Evolutionary conservation across 1,139 yeast genomes (phyloP), one percentile per base, ranked within the genome.

Genomic region (Geotrichum europaeum): DNA sequence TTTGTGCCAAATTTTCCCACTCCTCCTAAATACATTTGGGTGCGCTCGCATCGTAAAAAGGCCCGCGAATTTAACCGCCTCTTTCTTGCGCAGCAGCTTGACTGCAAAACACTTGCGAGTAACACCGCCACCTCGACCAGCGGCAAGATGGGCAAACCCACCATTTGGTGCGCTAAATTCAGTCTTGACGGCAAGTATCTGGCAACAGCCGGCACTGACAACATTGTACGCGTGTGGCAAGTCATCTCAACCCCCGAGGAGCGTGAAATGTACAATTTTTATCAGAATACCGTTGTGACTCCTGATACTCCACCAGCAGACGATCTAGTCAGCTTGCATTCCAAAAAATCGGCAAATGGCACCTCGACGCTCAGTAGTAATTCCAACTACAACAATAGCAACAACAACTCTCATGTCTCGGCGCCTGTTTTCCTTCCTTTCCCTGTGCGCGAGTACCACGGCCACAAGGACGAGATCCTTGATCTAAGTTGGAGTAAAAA

Each of bases 401-500:
- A 13, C 18, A 24, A 54, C 3, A 54, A 20, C 28, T 28, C 32
- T 28, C 45, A 30, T 15, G 67, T 67, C 13, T 80, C 81, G 66
- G 96, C 96, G 0, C 96, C 97, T 0, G 89, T 92, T 0, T 91
- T 92, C 71, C 87, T 85, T 66, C 82, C 84, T n/a, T 72, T 72
- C 30, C 97, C 97, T 0, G 71, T 80, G 15, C 78, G 83, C 36
- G 80, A 81, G 20, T 87, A 84, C 64, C 74, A 72, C 54, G 95
- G 89, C 32, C 98, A 92, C 72, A 75, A 81, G 0, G 82, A 82
- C 56, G 87, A 89, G 64, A 80, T 92, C 25, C 73, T 90, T 47
- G 84, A 89, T 12, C 71, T 92, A 51, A 89, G 89, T 68, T 92
- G 98, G 98, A 87, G 96, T 60, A 87, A 87, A 66, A 91, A 91